These are phyloP conservation scores for Aspergillus sp. DNA, from an alignment of 2,329 filamentous ascomycete species.

Conservation along the genomic window DNA sequence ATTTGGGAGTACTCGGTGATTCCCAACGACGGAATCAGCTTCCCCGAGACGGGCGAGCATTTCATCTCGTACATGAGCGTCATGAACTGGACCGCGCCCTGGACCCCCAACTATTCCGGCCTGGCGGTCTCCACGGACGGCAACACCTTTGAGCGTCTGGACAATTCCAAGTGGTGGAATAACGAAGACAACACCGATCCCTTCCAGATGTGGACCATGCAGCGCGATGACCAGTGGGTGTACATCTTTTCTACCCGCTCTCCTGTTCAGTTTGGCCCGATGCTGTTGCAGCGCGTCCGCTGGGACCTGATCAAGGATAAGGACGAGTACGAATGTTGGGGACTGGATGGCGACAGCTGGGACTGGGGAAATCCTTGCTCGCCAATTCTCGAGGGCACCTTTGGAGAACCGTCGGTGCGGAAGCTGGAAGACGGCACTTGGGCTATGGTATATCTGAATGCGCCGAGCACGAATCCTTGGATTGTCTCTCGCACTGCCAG, in stretches of 20 bases:
- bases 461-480: background rate
- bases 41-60: background rate
- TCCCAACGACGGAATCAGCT: background rate
- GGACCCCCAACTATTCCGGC: background rate
- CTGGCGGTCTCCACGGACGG: background rate
- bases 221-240: background rate
- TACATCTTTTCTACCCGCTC: background rate
- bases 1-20: background rate
- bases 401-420: background rate
- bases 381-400: background rate
- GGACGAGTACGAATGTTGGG: background rate
- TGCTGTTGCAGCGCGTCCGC: background rate
- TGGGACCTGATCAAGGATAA: background rate
- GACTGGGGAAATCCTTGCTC: background rate
- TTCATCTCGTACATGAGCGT: background rate
- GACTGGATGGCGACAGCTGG: background rate
- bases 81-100: background rate
- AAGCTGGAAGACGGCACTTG: background rate
- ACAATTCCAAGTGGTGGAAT: background rate
- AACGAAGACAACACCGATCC: background rate
- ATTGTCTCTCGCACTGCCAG: background rate
- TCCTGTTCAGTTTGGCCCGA: background rate
- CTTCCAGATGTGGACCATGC: background rate
- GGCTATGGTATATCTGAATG: background rate
- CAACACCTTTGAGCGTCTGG: background rate